Percentiles rank a stretch among this genome's conserved stretches.
Conservation (phyloP, 2,329 filamentous ascomycete species). For the Trichocomaceae sp. region DNA sequence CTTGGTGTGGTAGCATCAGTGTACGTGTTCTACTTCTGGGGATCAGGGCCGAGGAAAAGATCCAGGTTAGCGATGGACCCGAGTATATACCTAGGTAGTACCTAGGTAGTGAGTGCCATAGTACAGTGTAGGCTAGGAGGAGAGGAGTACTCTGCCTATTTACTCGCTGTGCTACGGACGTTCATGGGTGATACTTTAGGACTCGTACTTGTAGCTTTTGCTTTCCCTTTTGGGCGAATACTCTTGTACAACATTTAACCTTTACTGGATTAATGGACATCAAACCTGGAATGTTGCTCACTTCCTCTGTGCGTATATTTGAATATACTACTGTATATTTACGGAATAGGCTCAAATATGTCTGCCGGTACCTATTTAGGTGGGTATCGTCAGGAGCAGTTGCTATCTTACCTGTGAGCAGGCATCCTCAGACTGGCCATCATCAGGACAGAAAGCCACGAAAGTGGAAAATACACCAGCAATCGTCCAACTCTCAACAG, state of each 20-base stretch:
- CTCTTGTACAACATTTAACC: not conserved
- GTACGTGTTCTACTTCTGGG: conserved; percentile 39
- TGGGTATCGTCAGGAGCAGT: not conserved
- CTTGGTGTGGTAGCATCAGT: conserved; percentile 36
- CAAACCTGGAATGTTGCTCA: no score
- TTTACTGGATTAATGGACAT: no score
- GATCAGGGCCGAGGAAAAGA: conserved; percentile 26
- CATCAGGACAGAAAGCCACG: not conserved
- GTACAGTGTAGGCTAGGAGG: no score
- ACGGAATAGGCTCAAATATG: not conserved
- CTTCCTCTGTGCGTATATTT: no score
- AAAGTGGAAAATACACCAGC: not conserved
- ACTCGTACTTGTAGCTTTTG: not conserved
- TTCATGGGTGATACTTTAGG: not conserved
- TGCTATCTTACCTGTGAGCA: not conserved
- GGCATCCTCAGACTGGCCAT: no score
- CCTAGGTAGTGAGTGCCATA: no score
- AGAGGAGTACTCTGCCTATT: no score
- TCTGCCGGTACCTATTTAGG: not conserved
- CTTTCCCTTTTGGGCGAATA: not conserved
- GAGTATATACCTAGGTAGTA: not conserved
- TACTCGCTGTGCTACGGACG: no score
- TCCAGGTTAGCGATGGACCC: conserved; percentile 29
- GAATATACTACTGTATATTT: not conserved
- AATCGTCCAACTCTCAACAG: not conserved